Conservation (phyloP, 2,329 filamentous ascomycete species). For the Penicillium sp. region DNA sequence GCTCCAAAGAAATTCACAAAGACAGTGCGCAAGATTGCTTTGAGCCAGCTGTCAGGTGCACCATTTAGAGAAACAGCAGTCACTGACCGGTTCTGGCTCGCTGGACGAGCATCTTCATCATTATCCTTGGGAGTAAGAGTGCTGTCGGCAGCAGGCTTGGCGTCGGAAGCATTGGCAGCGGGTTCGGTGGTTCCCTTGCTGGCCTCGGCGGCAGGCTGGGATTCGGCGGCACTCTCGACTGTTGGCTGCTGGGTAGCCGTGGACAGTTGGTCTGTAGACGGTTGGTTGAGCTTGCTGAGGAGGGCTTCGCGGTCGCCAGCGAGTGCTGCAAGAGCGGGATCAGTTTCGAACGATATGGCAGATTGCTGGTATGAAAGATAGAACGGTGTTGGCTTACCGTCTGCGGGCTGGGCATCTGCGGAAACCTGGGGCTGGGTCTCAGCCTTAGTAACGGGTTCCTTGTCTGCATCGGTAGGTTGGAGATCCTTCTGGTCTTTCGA, state of each 20-base stretch:
- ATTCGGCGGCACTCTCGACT: slow-evolving; percentile 9
- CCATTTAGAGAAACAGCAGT: slow-evolving; percentile 40
- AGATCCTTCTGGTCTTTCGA: slow-evolving; percentile 11
- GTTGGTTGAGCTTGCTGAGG: slow-evolving; percentile 31
- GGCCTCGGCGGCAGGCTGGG: slow-evolving; percentile 16
- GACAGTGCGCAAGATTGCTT: slow-evolving; percentile 40
- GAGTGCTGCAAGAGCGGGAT: slow-evolving; percentile 31
- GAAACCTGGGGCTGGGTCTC: slow-evolving; percentile 16
- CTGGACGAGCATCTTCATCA: slow-evolving; percentile 31
- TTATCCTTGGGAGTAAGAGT: slow-evolving; percentile 18
- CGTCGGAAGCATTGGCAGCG: background rate
- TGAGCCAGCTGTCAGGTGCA: slow-evolving; percentile 42
- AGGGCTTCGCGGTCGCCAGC: slow-evolving; percentile 35
- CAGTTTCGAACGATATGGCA: slow-evolving; percentile 33
- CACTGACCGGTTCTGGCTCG: slow-evolving; percentile 40
- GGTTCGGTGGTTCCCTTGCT: slow-evolving; percentile 10
- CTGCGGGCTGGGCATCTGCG: slow-evolving; percentile 19
- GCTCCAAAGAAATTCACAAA: slow-evolving; percentile 42
- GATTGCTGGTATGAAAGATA: slow-evolving; percentile 20
- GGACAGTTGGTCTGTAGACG: slow-evolving; percentile 31
- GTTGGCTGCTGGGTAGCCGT: slow-evolving; percentile 85
- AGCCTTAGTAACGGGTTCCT: slow-evolving; percentile 9
- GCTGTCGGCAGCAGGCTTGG: slow-evolving; percentile 11
- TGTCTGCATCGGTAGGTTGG: slow-evolving; percentile 4
- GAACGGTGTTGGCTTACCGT: slow-evolving; percentile 24